Base-by-base conservation (phyloP, 2,329 filamentous ascomycete species). In the Drechslera avenae region DNA sequence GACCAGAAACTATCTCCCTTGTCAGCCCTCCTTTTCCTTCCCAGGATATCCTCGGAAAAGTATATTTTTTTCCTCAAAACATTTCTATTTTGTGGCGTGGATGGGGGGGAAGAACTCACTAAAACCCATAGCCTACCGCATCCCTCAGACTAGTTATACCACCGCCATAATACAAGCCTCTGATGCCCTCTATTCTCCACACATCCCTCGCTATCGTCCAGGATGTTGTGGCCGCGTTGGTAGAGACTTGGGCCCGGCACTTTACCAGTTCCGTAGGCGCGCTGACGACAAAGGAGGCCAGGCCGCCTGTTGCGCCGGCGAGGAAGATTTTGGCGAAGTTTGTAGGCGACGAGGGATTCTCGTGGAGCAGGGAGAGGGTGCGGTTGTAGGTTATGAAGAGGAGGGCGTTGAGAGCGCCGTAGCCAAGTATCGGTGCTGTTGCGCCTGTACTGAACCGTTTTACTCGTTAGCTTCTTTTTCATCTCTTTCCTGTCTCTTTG, bases 71-170 rank as follows among this genome's bases (percentile, higher is more conserved):
- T n/a, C n/a, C n/a, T n/a, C n/a, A n/a, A n/a, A n/a, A n/a, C n/a
- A n/a, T n/a, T n/a, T n/a, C n/a, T n/a, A n/a, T n/a, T n/a, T n/a
- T n/a, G n/a, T n/a, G n/a, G n/a, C n/a, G n/a, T n/a, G n/a, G n/a
- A n/a, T n/a, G n/a, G n/a, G n/a, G n/a, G n/a, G n/a, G n/a, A n/a
- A n/a, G n/a, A n/a, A 44, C 81, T 64, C 78, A 85, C 82, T 97
- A 97, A 73, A 97, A 97, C 0, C 92, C 93, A 75, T 97, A 97
- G n/a, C 93, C 93, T 47, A 97, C 83, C 50, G 88, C 87, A 74
- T 97, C 93, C 41, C 93, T 82, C 33, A 93, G 69, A 45, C 88
- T 90, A 0, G 93, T 97, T 13, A 97, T 85, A 0, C 77, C 79
- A 16, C 93, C 93, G 16, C 91, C 93, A 55, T 86, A 82, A 69